These are phyloP conservation scores for Handroanthus guayacan DNA, from an alignment of 257 asterid species.

Conservation along the genomic window DNA sequence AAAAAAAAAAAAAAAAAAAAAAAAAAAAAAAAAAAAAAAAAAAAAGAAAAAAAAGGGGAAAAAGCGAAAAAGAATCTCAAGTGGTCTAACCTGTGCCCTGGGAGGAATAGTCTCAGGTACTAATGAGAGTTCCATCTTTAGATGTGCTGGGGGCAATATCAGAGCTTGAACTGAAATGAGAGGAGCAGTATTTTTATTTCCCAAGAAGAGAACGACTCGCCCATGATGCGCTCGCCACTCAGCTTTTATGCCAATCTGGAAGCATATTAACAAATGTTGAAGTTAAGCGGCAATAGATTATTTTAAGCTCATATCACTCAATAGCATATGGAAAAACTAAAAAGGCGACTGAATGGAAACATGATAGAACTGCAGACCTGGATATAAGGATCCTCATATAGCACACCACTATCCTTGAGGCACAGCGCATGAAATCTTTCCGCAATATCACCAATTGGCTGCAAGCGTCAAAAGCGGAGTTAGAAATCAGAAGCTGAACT, in stretches of 20 bases:
- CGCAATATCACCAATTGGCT: conserved; percentile 86
- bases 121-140: conserved; percentile 75
- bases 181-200: conserved; percentile 84
- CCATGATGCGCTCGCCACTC: conserved; percentile 94
- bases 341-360: conserved; percentile 19
- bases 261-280: conserved; percentile 32
- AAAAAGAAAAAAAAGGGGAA: background rate
- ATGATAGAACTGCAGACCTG: conserved; percentile 61
- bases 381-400: conserved; percentile 89
- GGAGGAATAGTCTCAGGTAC: conserved; percentile 98
- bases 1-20: background rate
- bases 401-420: conserved; percentile 92
- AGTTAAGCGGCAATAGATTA: conserved; percentile 24
- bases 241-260: conserved; percentile 92
- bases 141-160: conserved; percentile 81
- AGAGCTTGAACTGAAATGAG: conserved; percentile 81
- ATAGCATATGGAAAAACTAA: conserved; percentile 2
- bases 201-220: conserved; percentile 88
- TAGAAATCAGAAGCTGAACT: conserved; percentile 33
- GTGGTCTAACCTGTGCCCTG: conserved; percentile 79
- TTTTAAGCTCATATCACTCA: conserved; percentile 20
- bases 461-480: conserved; percentile 44
- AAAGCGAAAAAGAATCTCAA: background rate
- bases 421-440: conserved; percentile 86
- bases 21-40: background rate